Percentiles rank a stretch among this genome's conserved stretches.
phyloP scores from a whole-genome alignment of 2,329 filamentous ascomycete genomes.

The Blastomyces parvus region DNA sequence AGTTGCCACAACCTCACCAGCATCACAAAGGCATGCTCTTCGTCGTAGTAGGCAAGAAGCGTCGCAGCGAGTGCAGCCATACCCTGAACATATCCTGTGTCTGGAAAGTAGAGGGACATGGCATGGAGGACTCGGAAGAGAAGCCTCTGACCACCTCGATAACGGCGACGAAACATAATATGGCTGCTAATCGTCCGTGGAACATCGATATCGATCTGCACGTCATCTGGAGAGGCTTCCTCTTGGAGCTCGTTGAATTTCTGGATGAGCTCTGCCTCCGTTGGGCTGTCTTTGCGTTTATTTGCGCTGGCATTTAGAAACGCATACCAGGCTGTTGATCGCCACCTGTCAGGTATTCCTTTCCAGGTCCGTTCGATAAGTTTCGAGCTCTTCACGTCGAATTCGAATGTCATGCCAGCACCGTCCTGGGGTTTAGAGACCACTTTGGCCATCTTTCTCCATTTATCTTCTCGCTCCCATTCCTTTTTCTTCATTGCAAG shows the following conservation, averaged over 20 bases:
- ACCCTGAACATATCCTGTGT: conserved; percentile 91
- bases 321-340: conserved; percentile 85
- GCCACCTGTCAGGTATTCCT: conserved; percentile 93
- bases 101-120: conserved; percentile 80
- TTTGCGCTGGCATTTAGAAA: conserved; percentile 74
- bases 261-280: conserved; percentile 62
- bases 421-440: conserved; percentile 40
- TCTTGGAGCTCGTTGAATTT: conserved; percentile 65
- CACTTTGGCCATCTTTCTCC: conserved; percentile 55
- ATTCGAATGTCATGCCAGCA: conserved; percentile 61
- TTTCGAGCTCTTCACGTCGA: conserved; percentile 74
- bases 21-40: conserved; percentile 93
- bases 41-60: conserved; percentile 90
- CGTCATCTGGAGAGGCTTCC: conserved; percentile 73
- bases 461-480: conserved; percentile 54
- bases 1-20: conserved; percentile 87
- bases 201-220: conserved; percentile 95
- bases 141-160: conserved; percentile 82
- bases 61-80: conserved; percentile 94
- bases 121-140: conserved; percentile 89
- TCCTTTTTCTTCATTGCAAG: conserved; percentile 48
- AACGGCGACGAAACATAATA: conserved; percentile 91
- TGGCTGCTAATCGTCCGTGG: conserved; percentile 89
- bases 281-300: conserved; percentile 49
- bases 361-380: conserved; percentile 92